Evolutionary conservation across 305 asterid genomes (phyloP), one percentile per base, ranked within the genome.

Genomic region (Petunia hybrid): DNA sequence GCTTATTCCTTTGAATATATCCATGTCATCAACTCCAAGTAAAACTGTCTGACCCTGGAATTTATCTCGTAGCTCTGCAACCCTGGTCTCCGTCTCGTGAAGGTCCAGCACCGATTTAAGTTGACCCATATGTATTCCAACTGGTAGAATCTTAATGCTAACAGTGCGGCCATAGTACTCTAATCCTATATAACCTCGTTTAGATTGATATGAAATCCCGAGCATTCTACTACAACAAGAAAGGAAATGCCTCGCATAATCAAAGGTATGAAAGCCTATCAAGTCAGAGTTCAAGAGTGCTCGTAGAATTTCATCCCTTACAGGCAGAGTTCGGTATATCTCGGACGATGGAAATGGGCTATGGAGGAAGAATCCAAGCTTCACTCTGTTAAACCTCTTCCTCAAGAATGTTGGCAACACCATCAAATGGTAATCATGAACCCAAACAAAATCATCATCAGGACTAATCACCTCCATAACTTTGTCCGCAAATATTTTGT

Each of bases 11-110:
- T 94, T 94, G 80, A 94, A 94, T 79, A 94, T 93, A 82, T 93
- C 98, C 98, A 93, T 93, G 88, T 93, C 97, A 79, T 93, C 97
- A 42, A 93, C 97, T 80, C 98, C 98, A 55, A 94, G 97, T 88
- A 94, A 85, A 59, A 94, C 90, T 3, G 89, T 91, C 80, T 80
- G 89, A 73, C 91, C 93, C 62, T 48, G 69, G 80, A 90, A 94
- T 66, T 82, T 87, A 68, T 91, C 89, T 12, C 84, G 81, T 16
- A 94, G 69, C 16, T 91, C 85, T 1, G 91, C 93, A 31, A 92
- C 95, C 84, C 87, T 91, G 8, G 87, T 38, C 85, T 88, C 95
- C 1, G 97, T 91, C 83, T 92, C 97, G 0, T 86, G 94, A 82
- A 91, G 92, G 84, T 90, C 91, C 68, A 94, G 85, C 35, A 92